Evolutionary conservation across 768 basidiomycete species (phyloP).

Genomic region (Amanita phalloides): DNA sequence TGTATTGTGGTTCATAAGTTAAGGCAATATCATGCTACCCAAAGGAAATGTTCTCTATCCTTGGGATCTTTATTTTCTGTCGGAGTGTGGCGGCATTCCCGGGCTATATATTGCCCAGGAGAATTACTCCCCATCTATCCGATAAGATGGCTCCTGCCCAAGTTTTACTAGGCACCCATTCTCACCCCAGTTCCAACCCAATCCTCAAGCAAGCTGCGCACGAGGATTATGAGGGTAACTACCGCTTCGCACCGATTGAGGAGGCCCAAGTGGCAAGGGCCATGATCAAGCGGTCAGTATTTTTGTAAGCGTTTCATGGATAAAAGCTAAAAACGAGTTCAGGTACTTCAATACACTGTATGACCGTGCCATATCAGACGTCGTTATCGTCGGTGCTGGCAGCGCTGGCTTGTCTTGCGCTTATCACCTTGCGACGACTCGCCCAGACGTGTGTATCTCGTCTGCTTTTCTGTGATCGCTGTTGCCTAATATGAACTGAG

Average conservation of each 20-base stretch:
- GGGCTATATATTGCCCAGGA: neutral
- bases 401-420: conserved; percentile 64
- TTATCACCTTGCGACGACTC: conserved; percentile 54
- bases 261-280: conserved; percentile 70
- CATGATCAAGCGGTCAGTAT: conserved; percentile 58
- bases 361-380: conserved; percentile 64
- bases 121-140: neutral
- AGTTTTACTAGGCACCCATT: conserved; percentile 2
- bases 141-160: conserved; percentile 9
- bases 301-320: neutral
- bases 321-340: neutral
- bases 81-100: neutral
- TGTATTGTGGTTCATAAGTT: too few relatives aligned
- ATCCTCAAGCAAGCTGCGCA: conserved; percentile 24
- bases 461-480: neutral
- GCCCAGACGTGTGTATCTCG: conserved; percentile 42
- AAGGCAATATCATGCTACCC: too few relatives aligned
- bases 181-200: neutral
- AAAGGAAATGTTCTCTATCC: too few relatives aligned
- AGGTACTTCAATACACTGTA: conserved; percentile 72
- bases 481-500: neutral
- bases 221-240: conserved; percentile 53
- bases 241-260: conserved; percentile 62
- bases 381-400: conserved; percentile 69
- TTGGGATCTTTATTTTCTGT: too few relatives aligned